Conservation (phyloP, 1,284 basidiomycete species). For the Rhodotorula sp. region DNA sequence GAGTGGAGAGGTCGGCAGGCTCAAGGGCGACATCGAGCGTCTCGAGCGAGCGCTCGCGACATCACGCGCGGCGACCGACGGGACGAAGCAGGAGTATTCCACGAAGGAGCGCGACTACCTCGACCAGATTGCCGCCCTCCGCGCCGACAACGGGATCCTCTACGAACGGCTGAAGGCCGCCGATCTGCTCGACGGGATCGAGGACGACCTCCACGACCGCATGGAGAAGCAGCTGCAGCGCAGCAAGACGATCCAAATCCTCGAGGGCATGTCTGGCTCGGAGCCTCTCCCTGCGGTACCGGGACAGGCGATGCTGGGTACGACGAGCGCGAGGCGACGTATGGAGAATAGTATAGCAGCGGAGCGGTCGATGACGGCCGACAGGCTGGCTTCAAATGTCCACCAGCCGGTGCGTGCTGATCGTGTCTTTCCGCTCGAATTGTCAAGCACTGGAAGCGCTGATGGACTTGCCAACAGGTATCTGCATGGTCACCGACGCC, state of each 20-base stretch:
- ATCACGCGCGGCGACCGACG: conserved; percentile 72
- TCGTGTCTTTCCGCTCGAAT: too few relatives aligned
- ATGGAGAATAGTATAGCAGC: conserved; percentile 14
- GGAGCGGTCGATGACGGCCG: conserved; percentile 65
- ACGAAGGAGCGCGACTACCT: conserved; percentile 80
- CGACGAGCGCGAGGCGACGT: conserved; percentile 40
- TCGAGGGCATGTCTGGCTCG: conserved; percentile 55
- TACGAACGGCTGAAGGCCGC: conserved; percentile 88
- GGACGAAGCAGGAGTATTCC: conserved; percentile 61
- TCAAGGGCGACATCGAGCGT: conserved; percentile 70
- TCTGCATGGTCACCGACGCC: conserved; percentile 8
- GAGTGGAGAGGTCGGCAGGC: conserved; percentile 77
- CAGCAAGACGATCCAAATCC: conserved; percentile 76
- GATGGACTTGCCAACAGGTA: background rate
- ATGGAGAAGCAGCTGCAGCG: conserved; percentile 80
- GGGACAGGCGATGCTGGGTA: conserved; percentile 49
- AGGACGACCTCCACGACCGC: conserved; percentile 70
- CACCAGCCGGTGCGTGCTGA: background rate
- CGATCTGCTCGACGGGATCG: conserved; percentile 78
- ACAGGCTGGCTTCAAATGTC: conserved; percentile 56
- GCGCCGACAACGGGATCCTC: conserved; percentile 87
- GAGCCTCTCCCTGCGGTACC: conserved; percentile 42
- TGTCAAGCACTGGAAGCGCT: background rate
- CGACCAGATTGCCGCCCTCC: conserved; percentile 80
- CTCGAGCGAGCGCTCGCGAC: conserved; percentile 76